Evolutionary conservation across 345 rosid species (phyloP).

Genomic region (Kandelia obovata): DNA sequence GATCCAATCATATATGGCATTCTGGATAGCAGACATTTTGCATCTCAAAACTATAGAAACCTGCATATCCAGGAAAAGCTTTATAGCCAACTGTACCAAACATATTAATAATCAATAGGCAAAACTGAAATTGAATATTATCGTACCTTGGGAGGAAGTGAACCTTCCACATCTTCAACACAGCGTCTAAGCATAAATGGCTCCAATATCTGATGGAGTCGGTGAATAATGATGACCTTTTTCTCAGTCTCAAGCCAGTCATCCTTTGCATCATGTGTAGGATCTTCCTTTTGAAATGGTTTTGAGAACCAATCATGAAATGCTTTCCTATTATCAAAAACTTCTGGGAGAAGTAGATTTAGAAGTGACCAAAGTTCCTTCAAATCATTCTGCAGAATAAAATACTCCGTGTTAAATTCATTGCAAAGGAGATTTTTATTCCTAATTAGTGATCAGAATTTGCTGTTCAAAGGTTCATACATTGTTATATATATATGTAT

Average conservation of each 20-base stretch:
- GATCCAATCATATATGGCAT: slow-evolving; percentile 98
- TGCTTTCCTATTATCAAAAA: slow-evolving; percentile 96
- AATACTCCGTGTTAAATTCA: slow-evolving; percentile 7
- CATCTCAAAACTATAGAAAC: slow-evolving; percentile 86
- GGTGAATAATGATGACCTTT: slow-evolving; percentile 95
- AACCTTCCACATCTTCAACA: slow-evolving; percentile 98
- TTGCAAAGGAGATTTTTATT: not conserved
- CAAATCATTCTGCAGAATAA: slow-evolving; percentile 77
- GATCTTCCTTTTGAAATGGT: slow-evolving; percentile 90
- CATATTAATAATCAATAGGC: not conserved
- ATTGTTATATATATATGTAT: not conserved
- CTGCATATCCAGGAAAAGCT: slow-evolving; percentile 46
- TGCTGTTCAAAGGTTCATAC: not conserved
- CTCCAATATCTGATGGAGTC: slow-evolving; percentile 98
- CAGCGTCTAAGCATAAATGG: slow-evolving; percentile 99
- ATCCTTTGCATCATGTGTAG: slow-evolving; percentile 80
- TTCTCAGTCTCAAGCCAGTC: slow-evolving; percentile 99
- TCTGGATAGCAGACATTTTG: slow-evolving; percentile 95
- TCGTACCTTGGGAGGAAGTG: slow-evolving; percentile 95
- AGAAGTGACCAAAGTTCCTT: slow-evolving; percentile 99
- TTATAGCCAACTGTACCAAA: slow-evolving; percentile 23
- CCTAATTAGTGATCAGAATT: not conserved
- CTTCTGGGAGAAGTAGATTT: slow-evolving; percentile 98
- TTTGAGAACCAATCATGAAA: slow-evolving; percentile 99
- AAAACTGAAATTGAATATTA: not conserved